phyloP scores from a whole-genome alignment of 768 basidiomycete genomes.

The Auriscalpium vulgare region DNA sequence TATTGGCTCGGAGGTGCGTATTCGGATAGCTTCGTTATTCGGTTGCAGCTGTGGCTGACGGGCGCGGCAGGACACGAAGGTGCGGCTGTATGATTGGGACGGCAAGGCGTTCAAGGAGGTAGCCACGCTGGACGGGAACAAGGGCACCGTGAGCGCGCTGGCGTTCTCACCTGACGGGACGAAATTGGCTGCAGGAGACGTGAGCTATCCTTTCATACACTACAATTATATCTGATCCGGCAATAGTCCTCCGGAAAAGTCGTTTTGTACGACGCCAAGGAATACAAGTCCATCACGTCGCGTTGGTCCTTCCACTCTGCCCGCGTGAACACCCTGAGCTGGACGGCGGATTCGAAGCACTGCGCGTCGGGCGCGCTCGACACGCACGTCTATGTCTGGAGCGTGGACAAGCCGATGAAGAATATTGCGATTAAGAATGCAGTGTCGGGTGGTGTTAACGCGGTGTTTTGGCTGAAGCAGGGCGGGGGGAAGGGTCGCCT shows the following conservation, averaged over 20 bases:
- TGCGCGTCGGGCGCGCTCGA: conserved; percentile 89
- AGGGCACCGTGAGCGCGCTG: conserved; percentile 62
- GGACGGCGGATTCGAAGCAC: conserved; percentile 66
- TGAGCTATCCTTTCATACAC: conserved; percentile 31
- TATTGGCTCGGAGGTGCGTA: conserved; percentile 65
- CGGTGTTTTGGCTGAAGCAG: conserved; percentile 60
- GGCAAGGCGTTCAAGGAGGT: conserved; percentile 51
- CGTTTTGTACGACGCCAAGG: conserved; percentile 61
- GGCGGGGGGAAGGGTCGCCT: conserved; percentile 45
- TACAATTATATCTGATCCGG: not conserved
- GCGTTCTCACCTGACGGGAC: conserved; percentile 75
- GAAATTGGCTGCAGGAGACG: conserved; percentile 79
- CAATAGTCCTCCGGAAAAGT: conserved; percentile 74
- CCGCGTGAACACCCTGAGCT: conserved; percentile 70
- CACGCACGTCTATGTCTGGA: conserved; percentile 87
- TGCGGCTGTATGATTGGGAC: conserved; percentile 68
- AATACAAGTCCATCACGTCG: conserved; percentile 57
- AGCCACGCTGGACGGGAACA: conserved; percentile 56
- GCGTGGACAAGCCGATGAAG: conserved; percentile 57
- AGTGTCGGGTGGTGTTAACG: conserved; percentile 75
- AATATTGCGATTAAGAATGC: conserved; percentile 83
- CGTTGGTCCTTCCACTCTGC: conserved; percentile 86
- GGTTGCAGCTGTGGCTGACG: not conserved
- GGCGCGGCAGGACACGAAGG: conserved; percentile 54
- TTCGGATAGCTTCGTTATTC: not conserved